Evolutionary conservation across 1,284 basidiomycete genomes (phyloP), one percentile per base, ranked within the genome.

Genomic region (Cutaneotrichosporon sp.): DNA sequence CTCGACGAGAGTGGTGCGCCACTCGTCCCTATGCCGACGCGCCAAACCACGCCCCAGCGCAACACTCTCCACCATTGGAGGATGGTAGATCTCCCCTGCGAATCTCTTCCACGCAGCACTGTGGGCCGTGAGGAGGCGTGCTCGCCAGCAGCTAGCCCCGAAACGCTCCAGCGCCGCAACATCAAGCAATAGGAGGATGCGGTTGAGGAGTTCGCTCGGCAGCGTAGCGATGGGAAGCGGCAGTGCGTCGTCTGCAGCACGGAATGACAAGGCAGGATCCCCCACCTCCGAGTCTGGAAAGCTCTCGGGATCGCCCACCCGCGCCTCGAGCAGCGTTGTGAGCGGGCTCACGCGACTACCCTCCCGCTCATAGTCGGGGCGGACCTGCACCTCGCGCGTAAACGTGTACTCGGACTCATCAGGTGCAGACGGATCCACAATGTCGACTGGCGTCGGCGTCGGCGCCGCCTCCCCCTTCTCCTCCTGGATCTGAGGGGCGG

Each of bases 1-100:
- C 74, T 92, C 89, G 51, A 95, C 85, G 74, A 86, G 90, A 6
- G 90, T 79, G 30, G 88, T 86, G 46, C 92, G 85, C 80, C 87
- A 91, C 75, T 91, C 87, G 56, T 81, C 84, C 56, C 79, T 75
- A 74, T 87, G 88, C 47, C 80, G 79, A 31, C 83, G 76, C 7
- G 87, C 80, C 18, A 90, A 79, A 2, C 81, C 75, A 6, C 50
- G 42, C 22, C 60, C 50, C 0, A 36, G 16, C 18, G 57, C 26
- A 30, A 47, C 58, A 13, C 66, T 55, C 1, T 73, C 73, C 11
- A 79, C 77, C 61, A 78, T 74, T 6, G 91, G 90, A 4, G 88
- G 86, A 64, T 84, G 85, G 74, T 92, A 92, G 2, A 87, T 86
- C 36, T 76, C 71, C 53, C 76, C 47, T 86, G 88, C 71, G 86